Percentiles rank a stretch among this genome's conserved stretches.
These are phyloP conservation scores for Liriodendron chinense DNA, from an alignment of 164 flowering plant species.

Conservation along the genomic window DNA sequence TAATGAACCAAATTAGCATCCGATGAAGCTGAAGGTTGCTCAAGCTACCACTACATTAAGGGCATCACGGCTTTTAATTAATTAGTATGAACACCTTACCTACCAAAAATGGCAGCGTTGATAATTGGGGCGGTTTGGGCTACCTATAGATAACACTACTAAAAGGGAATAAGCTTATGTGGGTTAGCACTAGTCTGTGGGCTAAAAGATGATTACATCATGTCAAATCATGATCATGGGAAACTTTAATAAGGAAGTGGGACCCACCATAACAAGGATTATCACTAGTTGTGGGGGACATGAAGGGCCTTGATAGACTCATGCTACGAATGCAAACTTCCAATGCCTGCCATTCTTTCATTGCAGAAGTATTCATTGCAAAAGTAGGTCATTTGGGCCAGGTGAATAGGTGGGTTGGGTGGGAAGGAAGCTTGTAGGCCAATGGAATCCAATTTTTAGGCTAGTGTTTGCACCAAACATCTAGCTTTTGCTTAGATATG, in stretches of 20 bases:
- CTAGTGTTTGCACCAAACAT: background rate
- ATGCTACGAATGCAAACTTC: background rate
- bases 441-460: background rate
- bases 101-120: background rate
- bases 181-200: conserved; percentile 2
- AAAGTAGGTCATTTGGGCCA: background rate
- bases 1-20: background rate
- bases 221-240: conserved; percentile 4
- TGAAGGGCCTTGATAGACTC: background rate
- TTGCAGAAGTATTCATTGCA: too few relatives aligned
- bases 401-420: conserved; percentile 1
- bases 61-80: background rate
- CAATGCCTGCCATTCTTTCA: background rate
- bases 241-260: background rate
- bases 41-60: background rate
- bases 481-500: background rate
- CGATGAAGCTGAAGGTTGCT: background rate
- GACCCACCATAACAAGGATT: background rate
- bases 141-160: too few relatives aligned
- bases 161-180: background rate
- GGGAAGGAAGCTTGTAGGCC: conserved; percentile 11
- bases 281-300: background rate
- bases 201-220: conserved; percentile 1
- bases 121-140: background rate
- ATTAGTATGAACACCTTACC: background rate